Evolutionary conservation across 441 rosid species (phyloP), one percentile per base, ranked within the genome.

Genomic region (Melastoma candidum): DNA sequence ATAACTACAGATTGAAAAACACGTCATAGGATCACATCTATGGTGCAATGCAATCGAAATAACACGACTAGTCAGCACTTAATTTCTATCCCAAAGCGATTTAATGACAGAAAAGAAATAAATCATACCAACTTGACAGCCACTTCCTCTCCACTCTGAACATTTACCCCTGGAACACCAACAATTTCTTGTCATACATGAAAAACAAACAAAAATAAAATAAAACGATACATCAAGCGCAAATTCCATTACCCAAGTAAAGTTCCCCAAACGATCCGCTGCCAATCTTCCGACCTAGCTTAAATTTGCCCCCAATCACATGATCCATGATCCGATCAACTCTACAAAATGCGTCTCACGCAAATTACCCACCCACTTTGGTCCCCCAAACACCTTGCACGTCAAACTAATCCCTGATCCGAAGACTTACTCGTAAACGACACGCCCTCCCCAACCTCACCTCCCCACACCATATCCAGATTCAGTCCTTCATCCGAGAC

Each of bases 251-350:
- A 92, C 98, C 98, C 68, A 88, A 68, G 76, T 82, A 92, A 44
- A 92, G 92, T 66, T 92, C 95, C 45, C 98, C 97, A 54, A 92
- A 92, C 48, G 98, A 92, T 54, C 98, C 98, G 73, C 97, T 84
- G 14, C 98, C 98, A 48, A 92, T 90, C 82, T 92, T 88, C 65
- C 98, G 82, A 48, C 95, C 97, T 39, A 92, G 81, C 86, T 82
- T 92, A 66, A 80, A 92, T 75, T 88, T 92, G 12, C 87, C 97
- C 70, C 90, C 98, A 65, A 88, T 87, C 44, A 78, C 77, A 68
- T 77, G 95, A 63, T 92, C 97, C 94, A 86, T 72, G 78, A 47
- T 63, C 53, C 51, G 63, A 56, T 61, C 53, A 22, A 26, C 58
- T 32, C 67, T 59, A 66, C 66, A 70, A 51, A 49, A 32, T 32